A percentile compares a stretch with the other conserved stretches of the same genome.
phyloP scores from a whole-genome alignment of 495 filamentous ascomycete species.

The Aspergillus cavernicola region DNA sequence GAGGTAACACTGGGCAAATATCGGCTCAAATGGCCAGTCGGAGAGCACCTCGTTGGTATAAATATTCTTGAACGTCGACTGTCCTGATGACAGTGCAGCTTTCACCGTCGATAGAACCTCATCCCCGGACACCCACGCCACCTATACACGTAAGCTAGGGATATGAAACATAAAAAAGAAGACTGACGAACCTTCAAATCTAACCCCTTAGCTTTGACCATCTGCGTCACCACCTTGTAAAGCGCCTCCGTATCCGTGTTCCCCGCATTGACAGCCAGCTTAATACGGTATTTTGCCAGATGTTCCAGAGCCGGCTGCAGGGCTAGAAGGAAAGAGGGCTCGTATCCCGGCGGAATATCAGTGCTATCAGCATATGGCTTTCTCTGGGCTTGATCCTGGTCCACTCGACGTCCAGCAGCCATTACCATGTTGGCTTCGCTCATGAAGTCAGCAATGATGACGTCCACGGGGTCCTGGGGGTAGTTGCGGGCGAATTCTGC shows the following conservation, averaged over 20 bases:
- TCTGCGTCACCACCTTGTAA: conserved; percentile 39
- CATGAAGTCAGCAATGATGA: conserved; percentile 58
- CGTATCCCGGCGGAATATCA: conserved; percentile 37
- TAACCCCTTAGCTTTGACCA: conserved; percentile 41
- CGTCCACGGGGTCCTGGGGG: conserved; percentile 50
- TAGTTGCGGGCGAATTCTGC: conserved; percentile 46
- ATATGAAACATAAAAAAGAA: background rate
- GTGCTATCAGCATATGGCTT: background rate
- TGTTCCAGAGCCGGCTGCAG: conserved; percentile 49
- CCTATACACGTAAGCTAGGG: conserved; percentile 4
- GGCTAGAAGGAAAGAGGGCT: conserved; percentile 50
- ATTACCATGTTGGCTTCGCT: conserved; percentile 53
- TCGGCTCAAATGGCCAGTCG: conserved; percentile 51
- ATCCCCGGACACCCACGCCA: conserved; percentile 52
- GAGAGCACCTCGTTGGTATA: conserved; percentile 47
- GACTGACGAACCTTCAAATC: conserved; percentile 36
- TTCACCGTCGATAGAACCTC: conserved; percentile 47
- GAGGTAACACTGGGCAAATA: conserved; percentile 53
- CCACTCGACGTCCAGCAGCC: conserved; percentile 37
- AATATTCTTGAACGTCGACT: conserved; percentile 45
- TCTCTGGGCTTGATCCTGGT: conserved; percentile 19
- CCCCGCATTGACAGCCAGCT: conserved; percentile 57
- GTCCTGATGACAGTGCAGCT: conserved; percentile 30
- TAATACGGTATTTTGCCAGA: conserved; percentile 50
- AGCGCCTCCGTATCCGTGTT: conserved; percentile 48